Base-by-base conservation (phyloP, 73 alveolate species). In the Stentor roeselii region DNA sequence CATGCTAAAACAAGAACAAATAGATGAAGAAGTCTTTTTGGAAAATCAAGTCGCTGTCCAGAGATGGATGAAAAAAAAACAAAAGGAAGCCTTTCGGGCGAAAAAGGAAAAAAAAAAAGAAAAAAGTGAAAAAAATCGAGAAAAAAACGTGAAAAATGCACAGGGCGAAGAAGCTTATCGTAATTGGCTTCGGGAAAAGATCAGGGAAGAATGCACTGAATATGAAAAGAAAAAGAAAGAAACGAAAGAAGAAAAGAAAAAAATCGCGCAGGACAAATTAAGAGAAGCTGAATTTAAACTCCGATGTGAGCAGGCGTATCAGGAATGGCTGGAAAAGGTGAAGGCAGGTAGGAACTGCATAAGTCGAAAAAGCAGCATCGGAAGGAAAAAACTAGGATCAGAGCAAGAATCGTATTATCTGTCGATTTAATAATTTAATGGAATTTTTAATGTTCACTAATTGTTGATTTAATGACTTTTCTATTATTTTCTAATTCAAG, bases 281-380 rank as follows among this genome's bases (percentile, higher is more conserved):
- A 67, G 42, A 67, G 50, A 67, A 40, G 34, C 34, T 21, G 80
- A 67, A 67, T 0, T 1, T 1, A 2, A 21, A 40, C 80, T 21
- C 27, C n/a, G 41, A 67, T 27, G 34, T 11, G 37, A 21, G 41
- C n/a, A 67, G 80, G 80, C 80, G 0, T 21, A 67, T 21, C 42
- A 67, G 34, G 80, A 67, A 32, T 67, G 67, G 67, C 67, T 50
- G n/a, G n/a, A n/a, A n/a, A n/a, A n/a, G n/a, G n/a, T n/a, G n/a
- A n/a, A n/a, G n/a, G n/a, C n/a, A n/a, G n/a, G n/a, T n/a, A n/a
- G n/a, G n/a, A n/a, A n/a, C n/a, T n/a, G n/a, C n/a, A n/a, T n/a
- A n/a, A n/a, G n/a, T n/a, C n/a, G n/a, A n/a, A n/a, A n/a, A n/a
- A n/a, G n/a, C n/a, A n/a, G n/a, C n/a, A n/a, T n/a, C n/a, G n/a